These are phyloP conservation scores for Scortechinia acanthostroma DNA, from an alignment of 2,329 filamentous ascomycete genomes.

Conservation along the genomic window DNA sequence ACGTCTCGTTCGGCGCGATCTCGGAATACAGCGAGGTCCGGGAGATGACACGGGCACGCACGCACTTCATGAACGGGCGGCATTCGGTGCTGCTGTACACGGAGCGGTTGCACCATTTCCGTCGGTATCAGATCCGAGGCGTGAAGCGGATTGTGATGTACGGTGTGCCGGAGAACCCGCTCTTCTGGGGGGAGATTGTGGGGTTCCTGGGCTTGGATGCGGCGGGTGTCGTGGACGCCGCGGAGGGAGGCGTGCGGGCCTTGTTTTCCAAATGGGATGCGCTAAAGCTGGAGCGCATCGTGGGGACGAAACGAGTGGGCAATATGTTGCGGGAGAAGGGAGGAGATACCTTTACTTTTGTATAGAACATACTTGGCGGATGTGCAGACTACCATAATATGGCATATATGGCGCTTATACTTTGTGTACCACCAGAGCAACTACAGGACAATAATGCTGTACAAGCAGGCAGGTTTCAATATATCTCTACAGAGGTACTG, in stretches of 20 bases:
- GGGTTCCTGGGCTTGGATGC: conserved; percentile 58
- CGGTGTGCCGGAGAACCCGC: conserved; percentile 78
- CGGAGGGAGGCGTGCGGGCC: conserved; percentile 48
- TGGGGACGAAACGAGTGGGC: conserved; percentile 72
- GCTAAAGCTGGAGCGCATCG: conserved; percentile 80
- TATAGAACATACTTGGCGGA: too few species aligned
- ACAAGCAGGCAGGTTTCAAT: too few species aligned
- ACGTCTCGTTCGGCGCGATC: conserved; percentile 69
- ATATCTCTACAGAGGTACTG: too few species aligned
- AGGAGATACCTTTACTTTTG: conserved; percentile 90
- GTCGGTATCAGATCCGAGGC: conserved; percentile 75
- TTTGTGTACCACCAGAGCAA: too few species aligned
- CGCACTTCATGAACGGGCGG: conserved; percentile 77
- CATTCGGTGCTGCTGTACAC: conserved; percentile 84
- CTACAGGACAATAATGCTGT: too few species aligned
- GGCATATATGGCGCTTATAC: too few species aligned
- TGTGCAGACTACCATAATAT: too few species aligned
- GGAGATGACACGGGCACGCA: conserved; percentile 76
- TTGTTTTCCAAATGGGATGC: conserved; percentile 86
- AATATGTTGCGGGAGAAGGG: conserved; percentile 73
- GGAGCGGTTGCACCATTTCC: conserved; percentile 93
- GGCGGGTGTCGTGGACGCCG: conserved; percentile 47
- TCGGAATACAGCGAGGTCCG: conserved; percentile 79
- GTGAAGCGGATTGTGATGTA: conserved; percentile 84
- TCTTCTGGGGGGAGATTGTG: conserved; percentile 72